Conservation (phyloP, 768 basidiomycete genomes). For the Pleurotus sapidus region DNA sequence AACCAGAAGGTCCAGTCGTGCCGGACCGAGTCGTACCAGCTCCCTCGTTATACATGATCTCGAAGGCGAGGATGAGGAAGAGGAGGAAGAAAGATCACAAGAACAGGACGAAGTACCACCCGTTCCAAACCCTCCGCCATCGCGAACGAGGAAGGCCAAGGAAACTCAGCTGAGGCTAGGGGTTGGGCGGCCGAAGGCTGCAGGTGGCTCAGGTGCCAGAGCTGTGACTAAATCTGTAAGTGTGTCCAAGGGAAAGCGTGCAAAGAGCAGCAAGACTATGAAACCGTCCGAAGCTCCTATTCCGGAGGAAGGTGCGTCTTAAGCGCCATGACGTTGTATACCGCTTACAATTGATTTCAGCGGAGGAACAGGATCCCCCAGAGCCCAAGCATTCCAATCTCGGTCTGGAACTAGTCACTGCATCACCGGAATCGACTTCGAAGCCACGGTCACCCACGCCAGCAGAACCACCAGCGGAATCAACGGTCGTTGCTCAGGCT, state of each 20-base stretch:
- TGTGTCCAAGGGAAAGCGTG: slow-evolving; percentile 45
- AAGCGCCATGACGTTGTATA: neutral
- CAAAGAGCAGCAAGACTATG: slow-evolving; percentile 46
- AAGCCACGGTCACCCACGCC: neutral
- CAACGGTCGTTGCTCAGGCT: neutral
- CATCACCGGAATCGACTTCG: too few species aligned
- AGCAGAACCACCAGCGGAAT: slow-evolving; percentile 16
- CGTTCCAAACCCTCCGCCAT: slow-evolving; percentile 14
- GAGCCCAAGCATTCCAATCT: neutral
- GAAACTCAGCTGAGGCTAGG: slow-evolving; percentile 69
- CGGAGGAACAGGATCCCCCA: slow-evolving; percentile 11
- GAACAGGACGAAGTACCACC: slow-evolving; percentile 15
- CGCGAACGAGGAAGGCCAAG: slow-evolving; percentile 65
- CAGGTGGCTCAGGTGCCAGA: slow-evolving; percentile 67
- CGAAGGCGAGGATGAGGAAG: slow-evolving; percentile 41
- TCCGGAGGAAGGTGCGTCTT: slow-evolving; percentile 45
- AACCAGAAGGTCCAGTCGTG: slow-evolving; percentile 32
- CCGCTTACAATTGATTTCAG: neutral
- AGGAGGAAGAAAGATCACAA: slow-evolving; percentile 19
- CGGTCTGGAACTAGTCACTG: too few species aligned
- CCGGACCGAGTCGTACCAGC: slow-evolving; percentile 33
- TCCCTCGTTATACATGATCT: slow-evolving; percentile 49
- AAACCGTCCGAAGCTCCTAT: slow-evolving; percentile 58
- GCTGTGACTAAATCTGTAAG: slow-evolving; percentile 58
- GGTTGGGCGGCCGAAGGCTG: slow-evolving; percentile 64